Conservation (phyloP, 805 yeast genomes). For the Ogataea glucozyma region DNA sequence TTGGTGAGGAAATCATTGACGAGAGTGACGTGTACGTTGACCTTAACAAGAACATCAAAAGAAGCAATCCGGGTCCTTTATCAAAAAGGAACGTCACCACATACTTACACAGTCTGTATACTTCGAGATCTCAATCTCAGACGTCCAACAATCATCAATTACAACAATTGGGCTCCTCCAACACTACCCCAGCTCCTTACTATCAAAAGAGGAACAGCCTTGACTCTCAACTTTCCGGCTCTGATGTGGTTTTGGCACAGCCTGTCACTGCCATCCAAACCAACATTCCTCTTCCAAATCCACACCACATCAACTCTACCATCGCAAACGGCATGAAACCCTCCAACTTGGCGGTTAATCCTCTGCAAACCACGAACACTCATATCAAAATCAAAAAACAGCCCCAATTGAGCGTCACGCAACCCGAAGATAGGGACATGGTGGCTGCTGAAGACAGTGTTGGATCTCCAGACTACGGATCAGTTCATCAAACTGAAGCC, state of each 20-base stretch:
- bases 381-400: conserved; percentile 71
- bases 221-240: conserved; percentile 14
- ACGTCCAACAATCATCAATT: too few relatives aligned
- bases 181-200: conserved; percentile 14
- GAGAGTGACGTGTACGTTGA: conserved; percentile 94
- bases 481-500: conserved; percentile 47
- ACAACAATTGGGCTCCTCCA: conserved; percentile 1
- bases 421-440: not conserved
- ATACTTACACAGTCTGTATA: conserved; percentile 63
- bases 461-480: conserved; percentile 25
- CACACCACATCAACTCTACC: conserved; percentile 24
- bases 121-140: conserved; percentile 16
- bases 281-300: conserved; percentile 10
- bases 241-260: not conserved
- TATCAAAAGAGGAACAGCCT: conserved; percentile 19
- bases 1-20: conserved; percentile 97
- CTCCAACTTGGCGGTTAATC: conserved; percentile 68
- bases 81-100: conserved; percentile 68
- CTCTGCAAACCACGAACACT: conserved; percentile 61
- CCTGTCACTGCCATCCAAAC: conserved; percentile 2
- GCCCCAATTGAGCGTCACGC: conserved; percentile 32
- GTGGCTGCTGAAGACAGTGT: conserved; percentile 8
- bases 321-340: conserved; percentile 47
- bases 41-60: conserved; percentile 81
- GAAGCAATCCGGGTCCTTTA: conserved; percentile 74